Conservation (phyloP, 176 grass and related monocot species). For the Lolium perenne region DNA sequence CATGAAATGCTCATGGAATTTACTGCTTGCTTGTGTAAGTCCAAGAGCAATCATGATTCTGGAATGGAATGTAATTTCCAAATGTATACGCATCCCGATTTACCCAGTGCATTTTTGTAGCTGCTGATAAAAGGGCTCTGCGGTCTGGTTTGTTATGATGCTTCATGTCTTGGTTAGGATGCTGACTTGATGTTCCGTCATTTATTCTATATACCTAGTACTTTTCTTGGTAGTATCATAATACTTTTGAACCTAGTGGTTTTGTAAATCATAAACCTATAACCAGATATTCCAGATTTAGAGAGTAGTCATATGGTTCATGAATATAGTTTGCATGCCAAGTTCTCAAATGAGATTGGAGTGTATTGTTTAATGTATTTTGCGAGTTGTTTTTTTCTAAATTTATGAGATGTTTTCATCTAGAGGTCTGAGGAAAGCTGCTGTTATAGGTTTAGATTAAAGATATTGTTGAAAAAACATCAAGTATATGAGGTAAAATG, state of each 20-base stretch:
- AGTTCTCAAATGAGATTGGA: conserved; percentile 2
- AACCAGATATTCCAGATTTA: conserved; percentile 13
- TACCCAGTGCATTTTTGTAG: neutral
- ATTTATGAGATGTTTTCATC: conserved; percentile 14
- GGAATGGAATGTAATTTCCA: neutral
- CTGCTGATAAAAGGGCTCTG: neutral
- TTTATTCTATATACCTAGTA: neutral
- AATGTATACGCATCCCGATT: neutral
- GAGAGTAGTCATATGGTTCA: neutral
- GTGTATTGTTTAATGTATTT: neutral
- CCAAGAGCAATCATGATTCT: neutral
- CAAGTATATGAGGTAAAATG: conserved; percentile 8
- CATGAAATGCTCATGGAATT: conserved; percentile 2
- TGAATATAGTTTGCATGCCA: neutral
- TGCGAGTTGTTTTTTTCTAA: neutral
- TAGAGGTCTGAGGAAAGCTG: conserved; percentile 3
- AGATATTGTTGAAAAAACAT: conserved; percentile 20
- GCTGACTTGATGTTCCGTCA: neutral
- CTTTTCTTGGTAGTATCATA: neutral
- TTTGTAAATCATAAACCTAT: conserved; percentile 1
- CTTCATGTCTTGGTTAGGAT: conserved; percentile 12
- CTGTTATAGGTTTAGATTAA: conserved; percentile 33
- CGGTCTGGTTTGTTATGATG: conserved; percentile 3
- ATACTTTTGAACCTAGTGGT: conserved; percentile 14
- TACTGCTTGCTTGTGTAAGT: neutral